Conservation (phyloP, 139 green algal species). For the Picochlorum sp. region DNA sequence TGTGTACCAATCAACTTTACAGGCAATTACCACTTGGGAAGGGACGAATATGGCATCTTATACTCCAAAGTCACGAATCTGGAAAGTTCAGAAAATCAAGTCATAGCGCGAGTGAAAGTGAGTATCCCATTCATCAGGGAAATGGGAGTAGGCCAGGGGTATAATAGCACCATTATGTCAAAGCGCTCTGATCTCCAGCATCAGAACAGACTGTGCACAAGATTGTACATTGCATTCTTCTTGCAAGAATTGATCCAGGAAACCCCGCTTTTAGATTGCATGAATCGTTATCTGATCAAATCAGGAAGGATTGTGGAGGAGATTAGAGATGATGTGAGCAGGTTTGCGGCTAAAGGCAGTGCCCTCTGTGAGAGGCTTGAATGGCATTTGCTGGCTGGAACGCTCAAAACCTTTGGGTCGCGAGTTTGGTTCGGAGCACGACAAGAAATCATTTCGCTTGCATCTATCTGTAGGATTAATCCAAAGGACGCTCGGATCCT, state of each 20-base stretch:
- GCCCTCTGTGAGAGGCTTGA: constrained; percentile 72
- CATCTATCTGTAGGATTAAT: constrained; percentile 4
- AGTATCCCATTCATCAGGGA: too few species aligned
- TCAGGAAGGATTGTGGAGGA: not conserved
- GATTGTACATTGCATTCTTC: constrained; percentile 13
- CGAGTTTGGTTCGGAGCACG: constrained; percentile 4
- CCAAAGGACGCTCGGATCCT: not conserved
- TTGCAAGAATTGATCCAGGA: constrained; percentile 1
- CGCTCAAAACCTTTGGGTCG: constrained; percentile 57
- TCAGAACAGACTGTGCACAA: constrained; percentile 15
- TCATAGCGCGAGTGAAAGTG: too few species aligned
- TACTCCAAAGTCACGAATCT: too few species aligned
- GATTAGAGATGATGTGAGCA: constrained; percentile 27
- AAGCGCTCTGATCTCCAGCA: not conserved
- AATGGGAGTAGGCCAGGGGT: too few species aligned
- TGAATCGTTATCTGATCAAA: constrained; percentile 21
- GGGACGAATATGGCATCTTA: too few species aligned
- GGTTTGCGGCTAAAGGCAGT: constrained; percentile 57
- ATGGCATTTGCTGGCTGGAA: constrained; percentile 54
- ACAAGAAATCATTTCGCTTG: constrained; percentile 7
- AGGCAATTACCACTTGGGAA: too few species aligned
- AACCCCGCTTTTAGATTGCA: constrained; percentile 37
- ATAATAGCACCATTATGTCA: too few species aligned
- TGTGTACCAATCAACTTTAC: constrained; percentile 47
- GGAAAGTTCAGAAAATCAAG: too few species aligned